Conservation (phyloP, 2,329 filamentous ascomycete genomes). For the Microdochium bolleyi region DNA sequence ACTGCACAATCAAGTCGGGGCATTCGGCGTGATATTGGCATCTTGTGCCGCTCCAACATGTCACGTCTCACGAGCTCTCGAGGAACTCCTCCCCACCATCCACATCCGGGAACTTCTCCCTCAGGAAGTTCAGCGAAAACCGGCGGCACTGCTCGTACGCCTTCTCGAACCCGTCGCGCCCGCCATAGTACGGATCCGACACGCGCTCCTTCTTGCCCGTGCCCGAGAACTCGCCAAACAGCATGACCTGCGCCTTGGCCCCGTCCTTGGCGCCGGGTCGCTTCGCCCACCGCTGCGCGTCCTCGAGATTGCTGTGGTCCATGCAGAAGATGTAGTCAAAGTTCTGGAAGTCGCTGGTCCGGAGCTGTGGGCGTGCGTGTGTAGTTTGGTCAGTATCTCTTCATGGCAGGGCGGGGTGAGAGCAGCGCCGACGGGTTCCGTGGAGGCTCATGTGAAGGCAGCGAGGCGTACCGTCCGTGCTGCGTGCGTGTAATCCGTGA, state of each 20-base stretch:
- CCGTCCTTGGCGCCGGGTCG: slow-evolving; percentile 45
- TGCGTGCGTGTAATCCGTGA: slow-evolving; percentile 67
- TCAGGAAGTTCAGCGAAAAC: slow-evolving; percentile 71
- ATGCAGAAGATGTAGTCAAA: slow-evolving; percentile 96
- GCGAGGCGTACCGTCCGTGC: slow-evolving; percentile 71
- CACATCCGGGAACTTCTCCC: slow-evolving; percentile 41
- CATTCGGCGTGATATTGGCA: too few species aligned
- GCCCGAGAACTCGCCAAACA: slow-evolving; percentile 80
- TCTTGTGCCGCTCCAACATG: too few species aligned
- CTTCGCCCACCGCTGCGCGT: slow-evolving; percentile 53
- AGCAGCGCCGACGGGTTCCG: too few species aligned
- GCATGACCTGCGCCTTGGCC: slow-evolving; percentile 56
- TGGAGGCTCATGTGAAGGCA: too few species aligned
- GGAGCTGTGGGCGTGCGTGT: slow-evolving; percentile 28
- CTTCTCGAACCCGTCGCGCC: slow-evolving; percentile 66
- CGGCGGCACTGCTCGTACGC: slow-evolving; percentile 79
- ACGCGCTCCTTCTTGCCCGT: slow-evolving; percentile 59
- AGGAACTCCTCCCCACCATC: neutral
- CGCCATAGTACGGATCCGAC: slow-evolving; percentile 91
- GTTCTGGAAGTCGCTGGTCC: slow-evolving; percentile 62
- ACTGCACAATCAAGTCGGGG: too few species aligned
- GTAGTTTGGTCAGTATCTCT: too few species aligned
- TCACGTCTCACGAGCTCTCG: neutral
- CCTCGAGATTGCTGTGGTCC: slow-evolving; percentile 74
- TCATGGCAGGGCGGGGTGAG: too few species aligned